Evolutionary conservation across 345 rosid species (phyloP), one percentile per base, ranked within the genome.

Genomic region (Syzygium grande): DNA sequence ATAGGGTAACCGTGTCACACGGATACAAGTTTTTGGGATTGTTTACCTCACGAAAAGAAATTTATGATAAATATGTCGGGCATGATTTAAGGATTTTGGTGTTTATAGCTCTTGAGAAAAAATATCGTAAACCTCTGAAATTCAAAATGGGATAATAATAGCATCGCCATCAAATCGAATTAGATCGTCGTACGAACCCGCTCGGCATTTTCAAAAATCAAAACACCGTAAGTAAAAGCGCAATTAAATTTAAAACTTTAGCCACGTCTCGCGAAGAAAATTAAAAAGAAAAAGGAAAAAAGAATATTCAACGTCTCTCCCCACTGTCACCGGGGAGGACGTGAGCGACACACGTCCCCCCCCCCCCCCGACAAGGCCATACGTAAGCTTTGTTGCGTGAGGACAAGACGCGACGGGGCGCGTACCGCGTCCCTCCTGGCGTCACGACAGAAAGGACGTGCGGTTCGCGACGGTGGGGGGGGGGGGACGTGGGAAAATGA

Each of bases 321-420:
- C 49, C 80, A 73, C 80, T 9, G 80, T 34, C 80, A 13, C 27
- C 49, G 2, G 80, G 80, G 80, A 6, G 23, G 12, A 41, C 27
- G 80, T 73, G 80, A 9, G 5, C 49, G 2, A 12, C 80, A 73
- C 80, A 49, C 80, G 80, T 41, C 80, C n/a, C n/a, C n/a, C n/a
- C n/a, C n/a, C 49, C 59, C 58, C 21, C 4, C 25, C 0, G 29
- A 13, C 15, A 0, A 0, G 7, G 13, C 1, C 1, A 4, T 13
- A 25, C 65, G 65, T 15, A 4, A 59, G 14, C 23, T 3, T n/a
- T 43, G 80, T 34, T 22, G 46, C 80, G 80, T 34, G 80, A 34
- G 23, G 27, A 41, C 49, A 19, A 73, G 49, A 19, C 46, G 80
- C 80, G 80, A 73, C 49, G 49, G 14, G 49, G 49, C 80, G 49